Percentiles rank a stretch among this genome's conserved stretches.
These are phyloP conservation scores for Colletotrichum costaricense DNA, from an alignment of 2,329 filamentous ascomycete genomes.

Conservation along the genomic window DNA sequence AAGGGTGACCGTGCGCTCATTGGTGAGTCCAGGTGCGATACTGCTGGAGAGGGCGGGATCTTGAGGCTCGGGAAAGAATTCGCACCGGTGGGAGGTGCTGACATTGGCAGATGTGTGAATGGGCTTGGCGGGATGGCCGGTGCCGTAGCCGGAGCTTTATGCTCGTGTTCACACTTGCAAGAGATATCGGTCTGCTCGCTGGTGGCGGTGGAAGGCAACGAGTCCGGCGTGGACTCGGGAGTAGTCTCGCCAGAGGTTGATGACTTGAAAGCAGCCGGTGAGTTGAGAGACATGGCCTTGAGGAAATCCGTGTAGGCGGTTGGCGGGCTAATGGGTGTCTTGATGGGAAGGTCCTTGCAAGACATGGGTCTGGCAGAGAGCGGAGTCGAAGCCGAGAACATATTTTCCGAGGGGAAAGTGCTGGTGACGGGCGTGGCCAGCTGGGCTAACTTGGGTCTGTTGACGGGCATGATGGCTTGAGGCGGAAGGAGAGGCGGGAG, in stretches of 20 bases:
- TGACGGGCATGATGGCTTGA: constrained; percentile 58
- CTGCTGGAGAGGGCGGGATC: constrained; percentile 80
- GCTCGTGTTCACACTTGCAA: constrained; percentile 64
- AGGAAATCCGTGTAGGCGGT: constrained; percentile 93
- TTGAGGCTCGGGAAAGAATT: constrained; percentile 74
- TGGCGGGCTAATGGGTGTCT: constrained; percentile 93
- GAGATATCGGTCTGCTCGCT: constrained; percentile 67
- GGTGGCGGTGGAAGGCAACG: constrained; percentile 53
- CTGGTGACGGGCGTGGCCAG: constrained; percentile 72
- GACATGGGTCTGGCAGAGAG: constrained; percentile 60
- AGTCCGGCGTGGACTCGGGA: constrained; percentile 53
- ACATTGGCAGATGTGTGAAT: constrained; percentile 67
- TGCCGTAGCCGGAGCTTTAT: constrained; percentile 56
- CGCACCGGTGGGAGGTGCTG: constrained; percentile 69
- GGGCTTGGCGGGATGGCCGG: constrained; percentile 59
- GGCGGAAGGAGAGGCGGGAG: constrained; percentile 25
- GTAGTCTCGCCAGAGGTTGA: constrained; percentile 60
- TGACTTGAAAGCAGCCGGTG: constrained; percentile 68
- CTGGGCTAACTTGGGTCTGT: constrained; percentile 70
- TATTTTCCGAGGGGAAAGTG: constrained; percentile 68
- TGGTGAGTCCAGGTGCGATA: constrained; percentile 77
- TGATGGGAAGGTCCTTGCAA: constrained; percentile 66
- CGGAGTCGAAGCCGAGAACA: constrained; percentile 75
- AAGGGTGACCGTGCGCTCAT: constrained; percentile 81
- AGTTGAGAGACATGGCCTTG: constrained; percentile 82